phyloP scores from a whole-genome alignment of 2,329 filamentous ascomycete species.

The Aureobasidium sp. region DNA sequence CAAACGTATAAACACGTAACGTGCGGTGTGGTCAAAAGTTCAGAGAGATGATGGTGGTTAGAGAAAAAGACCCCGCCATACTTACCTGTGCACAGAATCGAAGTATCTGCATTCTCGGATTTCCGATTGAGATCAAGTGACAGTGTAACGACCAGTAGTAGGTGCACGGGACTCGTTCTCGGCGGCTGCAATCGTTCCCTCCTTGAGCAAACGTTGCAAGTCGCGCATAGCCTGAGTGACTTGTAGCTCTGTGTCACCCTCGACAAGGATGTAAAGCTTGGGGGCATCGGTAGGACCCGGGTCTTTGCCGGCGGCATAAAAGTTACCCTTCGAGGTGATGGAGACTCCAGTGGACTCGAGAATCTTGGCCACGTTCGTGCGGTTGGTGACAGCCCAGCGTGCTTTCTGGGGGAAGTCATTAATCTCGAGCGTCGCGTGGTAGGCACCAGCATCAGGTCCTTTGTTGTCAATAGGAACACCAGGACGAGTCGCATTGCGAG shows the following conservation, averaged over 20 bases:
- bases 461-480: slow-evolving; percentile 98
- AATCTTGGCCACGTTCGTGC: slow-evolving; percentile 97
- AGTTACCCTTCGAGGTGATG: slow-evolving; percentile 94
- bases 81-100: neutral
- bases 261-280: slow-evolving; percentile 97
- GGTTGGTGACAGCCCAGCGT: slow-evolving; percentile 95
- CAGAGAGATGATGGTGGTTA: neutral
- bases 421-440: slow-evolving; percentile 95
- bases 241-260: slow-evolving; percentile 89
- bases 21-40: neutral
- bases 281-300: slow-evolving; percentile 66
- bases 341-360: slow-evolving; percentile 88
- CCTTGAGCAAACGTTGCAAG: slow-evolving; percentile 76
- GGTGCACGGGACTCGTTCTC: slow-evolving; percentile 77
- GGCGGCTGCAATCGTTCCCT: slow-evolving; percentile 81
- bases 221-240: slow-evolving; percentile 87
- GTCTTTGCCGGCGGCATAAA: slow-evolving; percentile 74
- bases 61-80: neutral
- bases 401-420: slow-evolving; percentile 99
- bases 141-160: slow-evolving; percentile 67
- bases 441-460: slow-evolving; percentile 90
- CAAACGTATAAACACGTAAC: neutral
- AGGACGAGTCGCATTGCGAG: slow-evolving; percentile 74
- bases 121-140: slow-evolving; percentile 30
- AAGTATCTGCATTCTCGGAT: neutral